Evolutionary conservation across 148 eudicot genomes (phyloP), one percentile per base, ranked within the genome.

Genomic region (Tetragonia tetragonoides): DNA sequence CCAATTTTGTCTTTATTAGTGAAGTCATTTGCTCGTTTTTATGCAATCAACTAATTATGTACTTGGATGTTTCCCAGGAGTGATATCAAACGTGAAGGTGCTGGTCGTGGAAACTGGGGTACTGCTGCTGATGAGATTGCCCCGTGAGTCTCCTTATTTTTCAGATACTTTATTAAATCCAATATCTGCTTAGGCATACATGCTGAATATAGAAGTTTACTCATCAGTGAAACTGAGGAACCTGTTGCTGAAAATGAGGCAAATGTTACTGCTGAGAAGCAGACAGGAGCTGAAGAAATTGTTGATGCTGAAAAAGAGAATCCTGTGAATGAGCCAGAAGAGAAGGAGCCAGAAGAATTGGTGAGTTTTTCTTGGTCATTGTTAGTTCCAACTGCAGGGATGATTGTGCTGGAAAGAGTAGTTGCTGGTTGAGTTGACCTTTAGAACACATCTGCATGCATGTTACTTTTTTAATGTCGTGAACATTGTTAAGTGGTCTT

Each of bases 61-160:
- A 40, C 23, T 56, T 44, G 41, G 34, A 23, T 72, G 47, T 23
- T 14, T 72, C 10, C 18, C 75, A 94, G 98, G 34, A 83, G 62
- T 83, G 95, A 89, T 59, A 0, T 80, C 77, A 94, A 92, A 71
- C 94, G 97, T 41, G 98, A 91, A 10, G 98, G 98, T 71, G 83
- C 90, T 83, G 97, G 98, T 51, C 92, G 93, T 71, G 93, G 94
- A 44, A 92, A 94, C 80, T 94, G 98, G 98, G 98, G 97, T 67
- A 72, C 90, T 46, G 80, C 95, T 28, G 75, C 85, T 84, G 98
- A 94, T 85, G 93, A 88, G 49, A 83, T 91, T 74, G 74, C 89
- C 11, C 87, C 68, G 98, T 93, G 75, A 88, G 94, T 81, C 3
- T 37, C n/a, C 47, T 23, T 66, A 20, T 57, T 34, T 14, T 54